Evolutionary conservation across 2,329 filamentous ascomycete genomes (phyloP).

Genomic region (Penicillium hesseltinei): DNA sequence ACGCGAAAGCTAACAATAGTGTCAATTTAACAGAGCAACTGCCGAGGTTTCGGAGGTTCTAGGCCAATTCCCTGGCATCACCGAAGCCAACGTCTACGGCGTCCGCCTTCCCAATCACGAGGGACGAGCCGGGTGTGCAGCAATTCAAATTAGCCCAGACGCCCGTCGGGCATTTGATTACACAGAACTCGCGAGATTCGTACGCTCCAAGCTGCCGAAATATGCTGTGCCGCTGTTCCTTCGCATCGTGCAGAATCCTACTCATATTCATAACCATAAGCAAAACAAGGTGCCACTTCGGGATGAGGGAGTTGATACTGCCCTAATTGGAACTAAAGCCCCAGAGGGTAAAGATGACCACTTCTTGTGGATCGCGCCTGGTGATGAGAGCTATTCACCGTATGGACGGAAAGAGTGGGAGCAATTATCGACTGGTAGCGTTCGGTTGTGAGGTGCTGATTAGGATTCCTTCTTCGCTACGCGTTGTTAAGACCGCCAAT

Average conservation of each 20-base stretch:
- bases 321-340: slow-evolving; percentile 46
- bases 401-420: slow-evolving; percentile 62
- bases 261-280: slow-evolving; percentile 66
- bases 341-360: slow-evolving; percentile 45
- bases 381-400: slow-evolving; percentile 54
- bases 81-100: slow-evolving; percentile 70
- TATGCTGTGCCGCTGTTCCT: slow-evolving; percentile 77
- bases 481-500: too few relatives aligned
- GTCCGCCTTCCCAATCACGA: slow-evolving; percentile 65
- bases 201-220: slow-evolving; percentile 60
- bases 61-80: slow-evolving; percentile 57
- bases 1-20: neutral
- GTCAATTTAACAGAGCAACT: slow-evolving; percentile 43
- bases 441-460: slow-evolving; percentile 41
- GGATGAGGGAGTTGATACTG: slow-evolving; percentile 64
- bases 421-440: slow-evolving; percentile 44
- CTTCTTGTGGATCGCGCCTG: slow-evolving; percentile 53
- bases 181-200: slow-evolving; percentile 57
- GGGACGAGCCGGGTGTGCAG: slow-evolving; percentile 65
- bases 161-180: slow-evolving; percentile 57
- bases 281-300: slow-evolving; percentile 72
- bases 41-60: slow-evolving; percentile 66
- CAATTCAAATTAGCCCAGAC: slow-evolving; percentile 54
- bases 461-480: too few relatives aligned
- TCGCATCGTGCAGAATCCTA: slow-evolving; percentile 53